Evolutionary conservation across 2,329 filamentous ascomycete species (phyloP).

Genomic region (Pseudogymnoascus sp.): DNA sequence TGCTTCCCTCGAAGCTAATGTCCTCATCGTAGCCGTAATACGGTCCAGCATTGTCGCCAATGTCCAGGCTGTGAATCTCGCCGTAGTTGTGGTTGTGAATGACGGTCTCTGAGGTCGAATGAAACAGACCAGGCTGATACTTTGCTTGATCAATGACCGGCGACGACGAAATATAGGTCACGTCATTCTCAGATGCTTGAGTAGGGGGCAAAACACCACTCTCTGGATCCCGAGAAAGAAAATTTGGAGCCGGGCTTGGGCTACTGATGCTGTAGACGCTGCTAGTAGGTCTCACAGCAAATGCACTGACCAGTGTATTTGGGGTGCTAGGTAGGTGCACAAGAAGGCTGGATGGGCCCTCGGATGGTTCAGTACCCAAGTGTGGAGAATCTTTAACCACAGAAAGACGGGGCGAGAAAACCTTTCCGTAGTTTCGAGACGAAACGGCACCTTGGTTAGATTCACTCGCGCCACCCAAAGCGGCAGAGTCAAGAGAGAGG

Average conservation of each 20-base stretch:
- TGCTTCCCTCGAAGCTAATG: not conserved
- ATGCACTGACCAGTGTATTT: not conserved
- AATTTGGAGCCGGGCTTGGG: not conserved
- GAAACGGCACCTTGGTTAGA: not conserved
- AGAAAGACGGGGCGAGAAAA: not conserved
- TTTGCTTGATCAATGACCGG: not conserved
- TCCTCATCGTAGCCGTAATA: slow-evolving; percentile 2
- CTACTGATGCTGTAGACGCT: not conserved
- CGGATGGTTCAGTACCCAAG: not conserved
- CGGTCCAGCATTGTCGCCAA: not conserved
- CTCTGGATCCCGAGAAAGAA: not conserved
- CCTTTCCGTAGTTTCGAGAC: not conserved
- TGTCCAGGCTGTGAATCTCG: not conserved
- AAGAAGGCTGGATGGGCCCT: not conserved
- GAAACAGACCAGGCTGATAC: not conserved
- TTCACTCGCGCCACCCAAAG: not conserved
- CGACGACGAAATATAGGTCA: not conserved
- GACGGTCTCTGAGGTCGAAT: not conserved
- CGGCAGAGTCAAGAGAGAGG: not conserved
- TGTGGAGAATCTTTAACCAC: not conserved
- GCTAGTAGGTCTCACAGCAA: not conserved
- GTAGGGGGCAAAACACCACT: not conserved
- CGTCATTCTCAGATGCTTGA: not conserved
- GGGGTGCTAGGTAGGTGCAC: not conserved
- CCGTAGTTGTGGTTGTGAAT: not conserved